A percentile compares a stretch with the other conserved stretches of the same genome.
Conservation (phyloP, 176 grass and related monocot species). For the Triticum aestivum region DNA sequence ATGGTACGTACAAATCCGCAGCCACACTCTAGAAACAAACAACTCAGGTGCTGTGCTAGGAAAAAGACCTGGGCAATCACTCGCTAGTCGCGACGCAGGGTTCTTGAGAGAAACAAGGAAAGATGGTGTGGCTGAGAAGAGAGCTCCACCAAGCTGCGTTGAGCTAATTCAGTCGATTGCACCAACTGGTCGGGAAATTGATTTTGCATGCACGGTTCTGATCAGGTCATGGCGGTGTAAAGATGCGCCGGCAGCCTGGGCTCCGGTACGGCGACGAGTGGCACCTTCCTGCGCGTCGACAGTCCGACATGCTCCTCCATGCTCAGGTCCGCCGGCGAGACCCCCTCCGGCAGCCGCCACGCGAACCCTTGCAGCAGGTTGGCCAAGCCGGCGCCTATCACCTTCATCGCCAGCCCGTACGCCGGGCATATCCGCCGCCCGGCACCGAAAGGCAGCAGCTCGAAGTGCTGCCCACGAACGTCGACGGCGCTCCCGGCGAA, state of each 20-base stretch:
- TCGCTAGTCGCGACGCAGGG: too few species aligned
- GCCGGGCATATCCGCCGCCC: constrained; percentile 67
- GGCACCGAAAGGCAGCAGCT: constrained; percentile 63
- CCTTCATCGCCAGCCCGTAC: constrained; percentile 49
- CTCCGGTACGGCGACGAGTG: constrained; percentile 41
- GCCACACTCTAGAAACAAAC: too few species aligned
- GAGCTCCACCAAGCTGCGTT: not conserved
- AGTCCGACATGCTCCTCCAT: constrained; percentile 39
- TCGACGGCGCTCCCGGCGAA: constrained; percentile 41
- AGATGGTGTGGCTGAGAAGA: too few species aligned
- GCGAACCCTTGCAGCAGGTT: constrained; percentile 53
- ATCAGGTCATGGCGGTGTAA: constrained; percentile 3
- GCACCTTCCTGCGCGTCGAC: constrained; percentile 41
- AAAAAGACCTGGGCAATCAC: too few species aligned
- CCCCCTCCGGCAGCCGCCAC: constrained; percentile 46
- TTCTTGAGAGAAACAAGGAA: too few species aligned
- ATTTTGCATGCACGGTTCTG: not conserved
- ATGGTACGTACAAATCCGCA: too few species aligned
- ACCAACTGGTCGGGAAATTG: not conserved
- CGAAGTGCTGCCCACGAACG: constrained; percentile 49
- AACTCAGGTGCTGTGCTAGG: too few species aligned
- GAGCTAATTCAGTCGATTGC: not conserved
- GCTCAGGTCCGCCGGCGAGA: constrained; percentile 37
- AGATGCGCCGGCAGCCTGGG: constrained; percentile 40
- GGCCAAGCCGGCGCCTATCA: constrained; percentile 48